A percentile compares a stretch with the other conserved stretches of the same genome.
Conservation (phyloP, 805 yeast species). For the Candida schatavii region DNA sequence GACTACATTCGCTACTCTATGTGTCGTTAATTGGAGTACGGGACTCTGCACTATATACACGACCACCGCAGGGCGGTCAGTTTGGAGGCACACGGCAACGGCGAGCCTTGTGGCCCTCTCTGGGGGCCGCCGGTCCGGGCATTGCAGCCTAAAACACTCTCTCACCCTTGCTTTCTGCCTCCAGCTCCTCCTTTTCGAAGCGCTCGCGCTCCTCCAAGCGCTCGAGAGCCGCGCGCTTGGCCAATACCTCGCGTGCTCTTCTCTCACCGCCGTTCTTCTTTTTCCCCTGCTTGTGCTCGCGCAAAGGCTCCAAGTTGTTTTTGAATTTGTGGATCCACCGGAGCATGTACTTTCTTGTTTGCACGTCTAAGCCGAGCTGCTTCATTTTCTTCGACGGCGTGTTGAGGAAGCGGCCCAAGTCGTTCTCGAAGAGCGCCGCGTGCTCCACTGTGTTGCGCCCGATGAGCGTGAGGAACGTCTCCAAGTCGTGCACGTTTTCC, state of each 20-base stretch:
- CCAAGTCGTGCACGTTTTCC: constrained; percentile 56
- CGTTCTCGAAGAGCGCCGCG: constrained; percentile 59
- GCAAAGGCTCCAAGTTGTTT: constrained; percentile 50
- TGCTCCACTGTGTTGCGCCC: constrained; percentile 76
- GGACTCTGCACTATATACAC: constrained; percentile 1
- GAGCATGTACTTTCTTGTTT: constrained; percentile 69
- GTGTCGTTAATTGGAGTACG: background rate
- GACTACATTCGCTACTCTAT: background rate
- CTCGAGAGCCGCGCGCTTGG: constrained; percentile 60
- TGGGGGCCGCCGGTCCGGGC: background rate
- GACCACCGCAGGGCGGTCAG: no score
- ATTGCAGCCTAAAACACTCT: constrained; percentile 30
- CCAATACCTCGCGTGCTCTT: constrained; percentile 51
- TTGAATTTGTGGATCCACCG: constrained; percentile 68
- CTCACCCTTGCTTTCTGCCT: constrained; percentile 42
- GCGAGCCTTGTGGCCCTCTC: no score
- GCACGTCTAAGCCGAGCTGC: constrained; percentile 71
- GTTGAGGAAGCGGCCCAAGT: constrained; percentile 58
- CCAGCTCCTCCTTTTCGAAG: constrained; percentile 26
- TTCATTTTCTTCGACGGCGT: constrained; percentile 58
- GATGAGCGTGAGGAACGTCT: constrained; percentile 68
- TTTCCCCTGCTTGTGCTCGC: constrained; percentile 62
- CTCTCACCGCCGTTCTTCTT: constrained; percentile 87
- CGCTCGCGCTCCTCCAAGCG: constrained; percentile 51
- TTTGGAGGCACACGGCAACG: background rate